These are phyloP conservation scores for Symbiodinium pilosum DNA, from an alignment of 73 alveolate species.

Conservation along the genomic window DNA sequence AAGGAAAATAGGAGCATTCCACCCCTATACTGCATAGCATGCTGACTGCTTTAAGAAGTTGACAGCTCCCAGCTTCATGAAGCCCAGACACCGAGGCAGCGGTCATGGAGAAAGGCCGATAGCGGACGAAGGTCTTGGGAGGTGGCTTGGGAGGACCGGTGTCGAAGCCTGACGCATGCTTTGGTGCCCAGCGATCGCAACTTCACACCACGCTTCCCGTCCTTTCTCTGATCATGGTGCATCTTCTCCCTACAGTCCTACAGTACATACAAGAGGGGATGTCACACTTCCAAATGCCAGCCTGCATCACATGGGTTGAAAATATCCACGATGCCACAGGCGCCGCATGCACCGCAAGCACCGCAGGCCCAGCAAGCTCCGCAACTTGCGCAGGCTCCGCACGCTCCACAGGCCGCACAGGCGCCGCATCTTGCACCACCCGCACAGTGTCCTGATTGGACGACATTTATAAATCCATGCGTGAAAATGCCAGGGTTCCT, in stretches of 20 bases:
- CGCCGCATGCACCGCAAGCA: conserved; percentile 47
- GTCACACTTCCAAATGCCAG: neutral
- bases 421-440: too few species aligned
- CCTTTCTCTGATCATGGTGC: too few species aligned
- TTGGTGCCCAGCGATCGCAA: neutral
- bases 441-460: too few species aligned
- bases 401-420: neutral
- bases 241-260: too few species aligned
- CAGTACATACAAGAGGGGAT: neutral
- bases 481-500: too few species aligned
- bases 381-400: conserved; percentile 30
- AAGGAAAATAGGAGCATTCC: too few species aligned
- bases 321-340: conserved; percentile 77
- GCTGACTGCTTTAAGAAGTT: too few species aligned
- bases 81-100: conserved; percentile 22
- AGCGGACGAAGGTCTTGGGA: conserved; percentile 56
- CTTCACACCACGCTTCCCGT: neutral
- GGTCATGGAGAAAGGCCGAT: conserved; percentile 81
- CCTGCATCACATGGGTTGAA: conserved; percentile 92
- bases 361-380: conserved; percentile 61
- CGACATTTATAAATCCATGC: too few species aligned
- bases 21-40: too few species aligned
- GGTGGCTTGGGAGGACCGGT: conserved; percentile 20
- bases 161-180: conserved; percentile 34
- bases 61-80: neutral